phyloP scores from a whole-genome alignment of 179 eudicot genomes.

The Beta corolliflora region DNA sequence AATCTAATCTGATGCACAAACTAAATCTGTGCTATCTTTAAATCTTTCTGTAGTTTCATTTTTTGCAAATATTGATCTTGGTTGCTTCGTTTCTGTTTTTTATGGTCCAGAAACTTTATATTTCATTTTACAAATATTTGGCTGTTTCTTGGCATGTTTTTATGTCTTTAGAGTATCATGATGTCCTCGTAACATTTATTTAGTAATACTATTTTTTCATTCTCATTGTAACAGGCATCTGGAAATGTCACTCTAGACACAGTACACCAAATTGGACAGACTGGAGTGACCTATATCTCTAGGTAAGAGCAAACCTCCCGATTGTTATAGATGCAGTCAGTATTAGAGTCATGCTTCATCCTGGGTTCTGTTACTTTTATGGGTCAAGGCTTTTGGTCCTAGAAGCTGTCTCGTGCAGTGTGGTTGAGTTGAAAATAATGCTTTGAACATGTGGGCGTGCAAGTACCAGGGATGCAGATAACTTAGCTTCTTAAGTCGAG shows the following conservation, averaged over 20 bases:
- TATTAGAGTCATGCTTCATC: neutral
- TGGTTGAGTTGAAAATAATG: neutral
- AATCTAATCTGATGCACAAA: neutral
- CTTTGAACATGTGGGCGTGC: neutral
- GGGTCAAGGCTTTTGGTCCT: neutral
- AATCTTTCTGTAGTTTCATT: neutral
- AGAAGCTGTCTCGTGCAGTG: neutral
- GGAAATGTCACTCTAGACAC: slow-evolving; percentile 97
- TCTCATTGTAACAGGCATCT: slow-evolving; percentile 68
- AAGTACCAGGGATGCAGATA: neutral
- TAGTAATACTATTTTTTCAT: neutral
- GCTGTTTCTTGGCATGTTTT: neutral
- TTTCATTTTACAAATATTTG: neutral
- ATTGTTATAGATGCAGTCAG: neutral
- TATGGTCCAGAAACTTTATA: neutral
- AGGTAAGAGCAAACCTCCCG: slow-evolving; percentile 46
- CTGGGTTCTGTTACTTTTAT: neutral
- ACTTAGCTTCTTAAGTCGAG: neutral
- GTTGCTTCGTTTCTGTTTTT: neutral
- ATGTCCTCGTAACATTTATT: neutral
- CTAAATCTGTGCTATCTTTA: neutral
- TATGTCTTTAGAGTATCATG: neutral
- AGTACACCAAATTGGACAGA: slow-evolving; percentile 85
- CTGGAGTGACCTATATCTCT: slow-evolving; percentile 92
- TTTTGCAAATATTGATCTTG: neutral